Conservation (phyloP, 2,329 filamentous ascomycete genomes). For the Fusarium miscanthi region DNA sequence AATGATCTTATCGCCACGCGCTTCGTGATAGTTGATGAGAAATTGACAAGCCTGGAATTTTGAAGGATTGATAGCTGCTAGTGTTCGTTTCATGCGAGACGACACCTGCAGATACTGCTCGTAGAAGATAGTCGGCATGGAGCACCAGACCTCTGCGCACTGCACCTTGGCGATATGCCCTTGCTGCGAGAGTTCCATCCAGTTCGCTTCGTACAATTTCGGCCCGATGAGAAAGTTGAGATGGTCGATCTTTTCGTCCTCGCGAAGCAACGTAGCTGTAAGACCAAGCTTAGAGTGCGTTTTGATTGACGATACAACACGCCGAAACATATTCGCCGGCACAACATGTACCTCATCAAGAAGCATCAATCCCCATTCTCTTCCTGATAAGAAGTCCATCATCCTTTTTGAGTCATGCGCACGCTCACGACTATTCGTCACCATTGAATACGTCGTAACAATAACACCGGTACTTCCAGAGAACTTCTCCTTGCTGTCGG, state of each 20-base stretch:
- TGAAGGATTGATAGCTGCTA: constrained; percentile 96
- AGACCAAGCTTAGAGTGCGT: constrained; percentile 95
- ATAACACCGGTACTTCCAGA: constrained; percentile 94
- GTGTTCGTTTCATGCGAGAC: constrained; percentile 58
- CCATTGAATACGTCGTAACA: constrained; percentile 98
- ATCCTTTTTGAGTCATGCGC: constrained; percentile 96
- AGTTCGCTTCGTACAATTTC: constrained; percentile 98
- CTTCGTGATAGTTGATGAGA: constrained; percentile 97
- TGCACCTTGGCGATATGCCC: constrained; percentile 97
- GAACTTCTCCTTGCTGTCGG: constrained; percentile 81
- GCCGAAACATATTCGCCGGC: constrained; percentile 95
- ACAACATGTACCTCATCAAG: constrained; percentile 98
- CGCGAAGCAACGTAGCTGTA: constrained; percentile 91
- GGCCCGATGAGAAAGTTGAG: constrained; percentile 97
- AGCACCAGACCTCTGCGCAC: constrained; percentile 98
- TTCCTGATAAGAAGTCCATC: constrained; percentile 89
- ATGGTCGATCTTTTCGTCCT: constrained; percentile 98
- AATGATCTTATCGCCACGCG: constrained; percentile 94
- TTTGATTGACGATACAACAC: constrained; percentile 91
- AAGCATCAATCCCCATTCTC: constrained; percentile 98
- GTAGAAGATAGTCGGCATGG: constrained; percentile 99
- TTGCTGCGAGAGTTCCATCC: constrained; percentile 98
- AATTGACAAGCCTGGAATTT: constrained; percentile 99
- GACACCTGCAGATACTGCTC: constrained; percentile 87
- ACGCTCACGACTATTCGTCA: constrained; percentile 84